These are phyloP conservation scores for Trichophyton benhamiae DNA, from an alignment of 2,329 filamentous ascomycete genomes.

Conservation along the genomic window DNA sequence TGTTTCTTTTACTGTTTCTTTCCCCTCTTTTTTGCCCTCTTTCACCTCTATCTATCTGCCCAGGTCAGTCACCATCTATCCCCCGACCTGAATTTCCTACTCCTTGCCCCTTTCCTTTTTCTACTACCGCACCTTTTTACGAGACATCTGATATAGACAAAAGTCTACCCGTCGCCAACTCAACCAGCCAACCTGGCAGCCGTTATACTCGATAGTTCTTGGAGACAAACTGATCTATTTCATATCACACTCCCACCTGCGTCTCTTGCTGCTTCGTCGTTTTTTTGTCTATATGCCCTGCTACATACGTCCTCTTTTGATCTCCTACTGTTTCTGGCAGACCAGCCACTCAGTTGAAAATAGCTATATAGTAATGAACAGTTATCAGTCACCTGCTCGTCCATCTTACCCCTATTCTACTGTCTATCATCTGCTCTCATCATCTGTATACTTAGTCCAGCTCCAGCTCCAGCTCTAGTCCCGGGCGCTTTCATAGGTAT, in stretches of 20 bases:
- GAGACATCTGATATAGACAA: conserved; percentile 3
- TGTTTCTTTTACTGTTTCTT: neutral
- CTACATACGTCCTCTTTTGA: neutral
- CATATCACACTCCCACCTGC: neutral
- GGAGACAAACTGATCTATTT: too few species aligned
- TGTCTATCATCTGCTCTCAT: neutral
- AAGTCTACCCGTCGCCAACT: neutral
- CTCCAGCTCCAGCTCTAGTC: too few species aligned
- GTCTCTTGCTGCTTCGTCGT: neutral
- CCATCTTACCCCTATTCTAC: neutral
- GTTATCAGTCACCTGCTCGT: neutral
- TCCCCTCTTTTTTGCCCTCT: neutral
- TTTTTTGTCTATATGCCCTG: neutral
- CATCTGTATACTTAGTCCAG: neutral
- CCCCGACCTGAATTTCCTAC: neutral
- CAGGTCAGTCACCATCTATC: neutral
- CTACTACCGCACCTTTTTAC: conserved; percentile 9
- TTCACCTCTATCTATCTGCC: neutral
- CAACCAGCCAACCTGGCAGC: too few species aligned
- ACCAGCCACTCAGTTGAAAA: neutral
- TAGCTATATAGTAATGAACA: neutral
- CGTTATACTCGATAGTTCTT: neutral
- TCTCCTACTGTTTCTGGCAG: neutral
- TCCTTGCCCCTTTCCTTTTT: neutral
- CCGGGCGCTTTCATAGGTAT: too few species aligned